phyloP scores from a whole-genome alignment of 176 grass and related monocot genomes.

The Dendrocalamus sinicus region DNA sequence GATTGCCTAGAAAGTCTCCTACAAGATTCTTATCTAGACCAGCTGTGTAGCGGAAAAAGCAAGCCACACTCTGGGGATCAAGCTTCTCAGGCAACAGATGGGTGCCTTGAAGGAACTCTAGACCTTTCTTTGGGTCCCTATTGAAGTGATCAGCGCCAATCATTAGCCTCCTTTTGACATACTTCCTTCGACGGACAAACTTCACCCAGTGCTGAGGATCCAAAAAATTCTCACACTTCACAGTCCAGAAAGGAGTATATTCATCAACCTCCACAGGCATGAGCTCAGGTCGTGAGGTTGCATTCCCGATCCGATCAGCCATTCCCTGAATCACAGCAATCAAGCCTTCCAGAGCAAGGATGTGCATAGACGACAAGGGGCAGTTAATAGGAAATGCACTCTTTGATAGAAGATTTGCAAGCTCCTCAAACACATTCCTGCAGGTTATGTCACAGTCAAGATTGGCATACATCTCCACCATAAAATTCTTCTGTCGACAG shows the following conservation, averaged over 20 bases:
- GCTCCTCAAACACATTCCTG: slow-evolving; percentile 96
- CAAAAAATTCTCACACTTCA: slow-evolving; percentile 83
- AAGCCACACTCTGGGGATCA: slow-evolving; percentile 97
- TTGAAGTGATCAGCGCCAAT: slow-evolving; percentile 98
- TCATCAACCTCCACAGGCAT: slow-evolving; percentile 72
- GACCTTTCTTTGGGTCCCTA: slow-evolving; percentile 95
- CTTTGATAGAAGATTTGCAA: slow-evolving; percentile 88
- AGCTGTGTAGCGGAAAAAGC: slow-evolving; percentile 89
- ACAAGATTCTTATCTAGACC: slow-evolving; percentile 98
- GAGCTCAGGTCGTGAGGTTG: slow-evolving; percentile 61
- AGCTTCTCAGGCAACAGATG: slow-evolving; percentile 98
- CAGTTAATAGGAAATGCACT: slow-evolving; percentile 98
- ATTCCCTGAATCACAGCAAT: slow-evolving; percentile 96
- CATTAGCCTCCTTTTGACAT: slow-evolving; percentile 91
- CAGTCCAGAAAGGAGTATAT: slow-evolving; percentile 89
- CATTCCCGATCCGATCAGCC: slow-evolving; percentile 77
- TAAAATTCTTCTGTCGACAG: slow-evolving; percentile 84
- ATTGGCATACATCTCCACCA: slow-evolving; percentile 99
- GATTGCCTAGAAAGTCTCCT: slow-evolving; percentile 96
- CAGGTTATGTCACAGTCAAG: slow-evolving; percentile 96
- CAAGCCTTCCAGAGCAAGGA: slow-evolving; percentile 91
- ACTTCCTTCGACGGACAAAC: slow-evolving; percentile 91
- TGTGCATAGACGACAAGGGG: slow-evolving; percentile 89
- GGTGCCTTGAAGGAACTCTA: slow-evolving; percentile 98
- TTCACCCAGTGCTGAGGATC: slow-evolving; percentile 93